These are phyloP conservation scores for Juglanconis juglandina DNA, from an alignment of 2,329 filamentous ascomycete genomes.

Conservation along the genomic window DNA sequence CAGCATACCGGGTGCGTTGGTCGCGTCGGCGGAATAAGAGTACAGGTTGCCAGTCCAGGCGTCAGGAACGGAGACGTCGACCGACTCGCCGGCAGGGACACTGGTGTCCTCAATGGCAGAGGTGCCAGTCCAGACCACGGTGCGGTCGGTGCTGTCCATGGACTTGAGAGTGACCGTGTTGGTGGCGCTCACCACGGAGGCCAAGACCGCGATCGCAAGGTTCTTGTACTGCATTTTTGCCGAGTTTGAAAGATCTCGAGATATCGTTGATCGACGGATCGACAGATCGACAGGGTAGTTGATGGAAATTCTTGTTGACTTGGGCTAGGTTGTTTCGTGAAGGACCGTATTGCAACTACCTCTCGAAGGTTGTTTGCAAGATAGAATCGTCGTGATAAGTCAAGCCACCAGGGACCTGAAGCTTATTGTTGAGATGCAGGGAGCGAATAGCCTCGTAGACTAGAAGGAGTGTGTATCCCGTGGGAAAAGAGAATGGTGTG, in stretches of 20 bases:
- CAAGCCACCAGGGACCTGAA: constrained; percentile 17
- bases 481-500: constrained; percentile 8
- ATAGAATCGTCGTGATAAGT: constrained; percentile 12
- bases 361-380: constrained; percentile 4
- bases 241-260: constrained; percentile 19
- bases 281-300: not conserved
- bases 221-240: constrained; percentile 54
- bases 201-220: constrained; percentile 39
- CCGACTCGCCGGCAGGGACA: constrained; percentile 36
- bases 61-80: constrained; percentile 27
- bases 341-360: constrained; percentile 3
- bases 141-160: constrained; percentile 49
- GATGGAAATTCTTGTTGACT: constrained; percentile 2
- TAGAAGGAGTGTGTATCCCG: constrained; percentile 12
- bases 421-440: constrained; percentile 8
- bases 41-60: constrained; percentile 33
- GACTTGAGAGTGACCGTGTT: constrained; percentile 57
- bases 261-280: not conserved
- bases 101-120: constrained; percentile 37
- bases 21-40: constrained; percentile 30
- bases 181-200: constrained; percentile 40
- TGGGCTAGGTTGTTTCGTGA: constrained; percentile 1
- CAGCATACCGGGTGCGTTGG: constrained; percentile 35
- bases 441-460: constrained; percentile 15
- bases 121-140: constrained; percentile 48